Evolutionary conservation across 2,329 filamentous ascomycete genomes (phyloP).

Genomic region (Penicillium sp.): DNA sequence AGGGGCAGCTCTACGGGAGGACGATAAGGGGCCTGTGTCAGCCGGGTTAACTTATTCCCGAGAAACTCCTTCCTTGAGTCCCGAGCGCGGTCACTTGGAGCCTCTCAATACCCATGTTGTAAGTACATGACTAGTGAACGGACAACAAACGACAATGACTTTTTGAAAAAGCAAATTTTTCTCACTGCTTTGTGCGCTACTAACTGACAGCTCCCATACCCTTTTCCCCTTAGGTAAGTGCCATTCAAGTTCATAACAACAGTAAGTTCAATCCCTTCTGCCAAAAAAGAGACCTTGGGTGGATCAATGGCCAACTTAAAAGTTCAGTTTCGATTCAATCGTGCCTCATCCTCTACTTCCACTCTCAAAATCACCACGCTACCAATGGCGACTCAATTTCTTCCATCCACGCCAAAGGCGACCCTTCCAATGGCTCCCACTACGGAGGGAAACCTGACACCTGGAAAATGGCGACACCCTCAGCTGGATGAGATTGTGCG

Average conservation of each 20-base stretch:
- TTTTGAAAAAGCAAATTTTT: background rate
- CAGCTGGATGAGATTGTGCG: slow-evolving; percentile 81
- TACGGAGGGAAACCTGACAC: slow-evolving; percentile 39
- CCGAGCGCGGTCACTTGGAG: slow-evolving; percentile 2
- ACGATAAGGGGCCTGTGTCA: slow-evolving; percentile 2
- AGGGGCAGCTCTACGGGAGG: slow-evolving; percentile 9
- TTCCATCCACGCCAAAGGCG: slow-evolving; percentile 46
- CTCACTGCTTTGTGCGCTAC: background rate
- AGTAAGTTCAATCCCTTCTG: background rate
- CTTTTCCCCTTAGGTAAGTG: background rate
- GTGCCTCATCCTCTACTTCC: background rate
- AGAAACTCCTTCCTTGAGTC: slow-evolving; percentile 10
- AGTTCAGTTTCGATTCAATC: slow-evolving; percentile 5
- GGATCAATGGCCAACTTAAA: background rate
- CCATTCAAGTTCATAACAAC: background rate
- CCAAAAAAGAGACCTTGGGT: background rate
- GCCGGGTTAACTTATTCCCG: slow-evolving; percentile 23
- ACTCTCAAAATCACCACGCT: background rate
- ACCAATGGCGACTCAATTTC: slow-evolving; percentile 37
- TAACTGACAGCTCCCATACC: slow-evolving; percentile 3
- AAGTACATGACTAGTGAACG: slow-evolving; percentile 3
- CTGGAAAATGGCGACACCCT: slow-evolving; percentile 89
- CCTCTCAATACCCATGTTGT: background rate
- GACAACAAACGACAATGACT: slow-evolving; percentile 14
- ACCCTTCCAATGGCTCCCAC: slow-evolving; percentile 28